These are phyloP conservation scores for Umbellularia californica DNA, from an alignment of 164 flowering plant genomes.

Conservation along the genomic window DNA sequence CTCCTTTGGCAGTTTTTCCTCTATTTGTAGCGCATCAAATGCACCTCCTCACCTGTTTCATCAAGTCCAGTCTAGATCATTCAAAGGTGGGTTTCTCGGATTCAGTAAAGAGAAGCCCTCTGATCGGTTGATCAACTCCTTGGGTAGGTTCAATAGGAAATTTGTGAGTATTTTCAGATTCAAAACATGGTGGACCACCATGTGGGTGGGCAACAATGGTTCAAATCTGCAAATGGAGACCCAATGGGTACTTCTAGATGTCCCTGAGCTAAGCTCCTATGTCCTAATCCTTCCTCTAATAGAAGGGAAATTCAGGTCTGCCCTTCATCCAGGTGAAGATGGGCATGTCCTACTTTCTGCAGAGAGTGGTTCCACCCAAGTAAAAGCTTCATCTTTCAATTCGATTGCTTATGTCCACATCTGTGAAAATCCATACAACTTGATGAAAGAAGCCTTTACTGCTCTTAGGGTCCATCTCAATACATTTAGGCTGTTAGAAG, in stretches of 20 bases:
- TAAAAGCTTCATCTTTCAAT: slow-evolving; percentile 40
- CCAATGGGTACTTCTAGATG: slow-evolving; percentile 69
- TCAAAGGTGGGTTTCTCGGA: slow-evolving; percentile 44
- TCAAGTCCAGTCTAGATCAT: slow-evolving; percentile 36
- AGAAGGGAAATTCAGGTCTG: slow-evolving; percentile 62
- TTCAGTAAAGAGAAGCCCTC: slow-evolving; percentile 42
- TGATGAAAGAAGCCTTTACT: slow-evolving; percentile 71
- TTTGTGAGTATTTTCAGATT: slow-evolving; percentile 72
- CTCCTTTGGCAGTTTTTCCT: slow-evolving; percentile 38
- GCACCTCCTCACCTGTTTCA: slow-evolving; percentile 48
- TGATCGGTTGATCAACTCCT: slow-evolving; percentile 46
- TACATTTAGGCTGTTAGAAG: slow-evolving; percentile 70
- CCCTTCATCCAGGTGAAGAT: slow-evolving; percentile 59
- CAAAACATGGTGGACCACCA: slow-evolving; percentile 93
- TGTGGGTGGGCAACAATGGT: slow-evolving; percentile 73
- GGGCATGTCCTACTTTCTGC: slow-evolving; percentile 58
- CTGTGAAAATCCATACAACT: slow-evolving; percentile 58
- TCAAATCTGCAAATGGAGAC: slow-evolving; percentile 79
- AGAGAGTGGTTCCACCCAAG: slow-evolving; percentile 63
- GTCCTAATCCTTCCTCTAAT: slow-evolving; percentile 55
- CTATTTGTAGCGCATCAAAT: slow-evolving; percentile 33
- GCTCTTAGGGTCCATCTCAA: slow-evolving; percentile 66
- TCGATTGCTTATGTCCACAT: slow-evolving; percentile 72
- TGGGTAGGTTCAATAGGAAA: slow-evolving; percentile 57
- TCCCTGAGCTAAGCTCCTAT: slow-evolving; percentile 62